Evolutionary conservation across 2,329 filamentous ascomycete species (phyloP).

Genomic region (Botryotinia calthae): DNA sequence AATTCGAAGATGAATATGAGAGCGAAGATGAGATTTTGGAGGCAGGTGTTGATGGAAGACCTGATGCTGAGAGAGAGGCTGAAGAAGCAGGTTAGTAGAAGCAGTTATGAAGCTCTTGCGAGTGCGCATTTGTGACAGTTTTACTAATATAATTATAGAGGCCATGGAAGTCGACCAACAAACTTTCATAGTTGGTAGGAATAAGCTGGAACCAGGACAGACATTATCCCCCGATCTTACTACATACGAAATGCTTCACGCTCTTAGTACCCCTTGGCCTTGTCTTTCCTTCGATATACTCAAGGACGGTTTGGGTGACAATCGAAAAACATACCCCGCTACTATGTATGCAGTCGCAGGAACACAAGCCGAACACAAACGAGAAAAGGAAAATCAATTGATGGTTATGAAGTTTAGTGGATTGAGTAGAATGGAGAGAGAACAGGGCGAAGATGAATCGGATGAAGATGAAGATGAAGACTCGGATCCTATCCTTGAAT

Average conservation of each 20-base stretch:
- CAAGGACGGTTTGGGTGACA: slow-evolving; percentile 79
- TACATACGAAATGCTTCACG: slow-evolving; percentile 98
- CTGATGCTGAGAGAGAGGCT: slow-evolving; percentile 87
- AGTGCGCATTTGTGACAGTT: slow-evolving; percentile 12
- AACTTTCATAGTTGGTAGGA: slow-evolving; percentile 93
- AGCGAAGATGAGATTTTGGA: slow-evolving; percentile 91
- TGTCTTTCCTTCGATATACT: slow-evolving; percentile 95
- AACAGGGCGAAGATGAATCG: slow-evolving; percentile 62
- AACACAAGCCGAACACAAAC: slow-evolving; percentile 78
- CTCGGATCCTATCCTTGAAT: slow-evolving; percentile 89
- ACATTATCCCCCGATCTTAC: slow-evolving; percentile 85
- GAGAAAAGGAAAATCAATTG: slow-evolving; percentile 83
- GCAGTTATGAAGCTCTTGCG: neutral
- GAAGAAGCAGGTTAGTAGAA: slow-evolving; percentile 68
- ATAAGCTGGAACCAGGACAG: slow-evolving; percentile 87
- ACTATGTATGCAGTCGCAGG: slow-evolving; percentile 94
- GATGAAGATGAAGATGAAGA: slow-evolving; percentile 70
- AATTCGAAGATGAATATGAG: slow-evolving; percentile 90
- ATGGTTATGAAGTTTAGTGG: slow-evolving; percentile 97
- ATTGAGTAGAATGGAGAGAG: slow-evolving; percentile 79
- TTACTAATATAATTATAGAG: slow-evolving; percentile 45
- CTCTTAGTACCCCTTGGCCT: slow-evolving; percentile 90
- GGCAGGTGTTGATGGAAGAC: slow-evolving; percentile 87
- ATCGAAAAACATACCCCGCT: slow-evolving; percentile 88
- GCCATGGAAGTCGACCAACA: slow-evolving; percentile 93